A percentile compares a stretch with the other conserved stretches of the same genome.
Conservation (phyloP, 257 asterid species). For the Solanum microdontum region DNA sequence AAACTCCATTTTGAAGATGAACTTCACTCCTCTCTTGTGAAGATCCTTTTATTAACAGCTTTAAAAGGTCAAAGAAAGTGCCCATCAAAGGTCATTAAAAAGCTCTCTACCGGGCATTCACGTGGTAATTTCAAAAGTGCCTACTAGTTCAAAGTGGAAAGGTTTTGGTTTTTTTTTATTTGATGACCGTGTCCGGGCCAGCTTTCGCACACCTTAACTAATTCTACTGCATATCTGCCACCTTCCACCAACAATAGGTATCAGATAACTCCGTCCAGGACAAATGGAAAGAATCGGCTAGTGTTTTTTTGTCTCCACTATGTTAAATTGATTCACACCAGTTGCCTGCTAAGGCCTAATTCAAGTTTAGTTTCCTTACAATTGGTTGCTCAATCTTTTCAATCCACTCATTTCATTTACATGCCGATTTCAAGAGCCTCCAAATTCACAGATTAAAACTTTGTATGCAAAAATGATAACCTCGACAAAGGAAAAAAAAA, state of each 20-base stretch:
- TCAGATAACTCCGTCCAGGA: neutral
- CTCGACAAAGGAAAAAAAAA: neutral
- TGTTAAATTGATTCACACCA: neutral
- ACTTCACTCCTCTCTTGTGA: neutral
- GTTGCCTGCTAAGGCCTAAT: neutral
- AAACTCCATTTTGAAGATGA: neutral
- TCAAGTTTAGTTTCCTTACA: neutral
- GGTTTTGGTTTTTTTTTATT: neutral
- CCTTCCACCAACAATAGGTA: too few species aligned
- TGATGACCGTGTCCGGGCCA: neutral
- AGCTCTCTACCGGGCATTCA: neutral
- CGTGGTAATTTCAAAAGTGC: neutral
- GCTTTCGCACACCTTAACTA: neutral
- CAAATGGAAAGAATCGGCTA: neutral
- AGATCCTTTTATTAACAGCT: neutral
- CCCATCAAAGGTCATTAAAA: neutral
- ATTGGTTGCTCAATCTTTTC: neutral
- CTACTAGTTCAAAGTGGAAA: neutral
- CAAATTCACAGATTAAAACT: neutral
- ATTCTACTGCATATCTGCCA: too few species aligned
- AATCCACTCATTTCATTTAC: neutral
- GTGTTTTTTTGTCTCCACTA: too few species aligned
- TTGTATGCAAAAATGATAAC: neutral
- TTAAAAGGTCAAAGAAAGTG: neutral
- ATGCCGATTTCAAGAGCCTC: neutral